These are phyloP conservation scores for Beauveria scarabaeidicola DNA, from an alignment of 2,329 filamentous ascomycete species.

Conservation along the genomic window DNA sequence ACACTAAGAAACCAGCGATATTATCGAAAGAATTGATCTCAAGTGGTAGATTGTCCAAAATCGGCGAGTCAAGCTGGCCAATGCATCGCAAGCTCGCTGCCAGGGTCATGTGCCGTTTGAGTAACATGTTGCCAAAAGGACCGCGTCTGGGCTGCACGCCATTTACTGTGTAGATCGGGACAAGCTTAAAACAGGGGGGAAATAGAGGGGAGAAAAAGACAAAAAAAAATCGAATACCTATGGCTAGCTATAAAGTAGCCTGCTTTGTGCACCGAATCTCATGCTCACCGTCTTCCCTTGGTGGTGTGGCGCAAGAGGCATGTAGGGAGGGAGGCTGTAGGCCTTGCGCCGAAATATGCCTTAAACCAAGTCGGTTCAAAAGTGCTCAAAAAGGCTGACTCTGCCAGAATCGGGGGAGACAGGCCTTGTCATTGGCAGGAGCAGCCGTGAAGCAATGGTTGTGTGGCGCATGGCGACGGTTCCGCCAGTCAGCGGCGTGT, in stretches of 20 bases:
- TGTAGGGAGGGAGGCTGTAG: too few relatives aligned
- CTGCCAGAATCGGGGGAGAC: background rate
- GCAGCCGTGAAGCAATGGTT: background rate
- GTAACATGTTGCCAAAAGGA: background rate
- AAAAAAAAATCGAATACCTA: background rate
- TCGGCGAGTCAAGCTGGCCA: background rate
- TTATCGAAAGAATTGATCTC: too few relatives aligned
- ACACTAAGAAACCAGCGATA: too few relatives aligned
- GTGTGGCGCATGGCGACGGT: background rate
- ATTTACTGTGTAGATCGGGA: background rate
- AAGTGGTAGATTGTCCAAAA: too few relatives aligned
- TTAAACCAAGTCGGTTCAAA: too few relatives aligned
- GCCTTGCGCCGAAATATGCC: too few relatives aligned
- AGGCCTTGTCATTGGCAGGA: background rate
- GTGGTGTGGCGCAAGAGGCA: too few relatives aligned
- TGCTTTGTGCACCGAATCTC: too few relatives aligned
- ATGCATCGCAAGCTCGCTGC: background rate
- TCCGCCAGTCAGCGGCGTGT: background rate
- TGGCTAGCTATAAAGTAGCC: too few relatives aligned
- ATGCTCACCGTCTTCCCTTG: too few relatives aligned
- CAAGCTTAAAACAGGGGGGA: background rate
- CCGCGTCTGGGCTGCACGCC: background rate
- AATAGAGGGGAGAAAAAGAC: background rate
- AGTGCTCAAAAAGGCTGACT: background rate
- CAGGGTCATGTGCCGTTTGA: background rate